Conservation (phyloP, 78 protist species). For the Dictyostelium discoideum region dicty_2.7 NC_007090.3:1800501-1801000, state of each 20-base stretch:
- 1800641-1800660: conserved; percentile 1
- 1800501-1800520: conserved; percentile 69
- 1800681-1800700: conserved; percentile 17
- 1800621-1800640: conserved; percentile 57
- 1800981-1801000: neutral
- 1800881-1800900: conserved; percentile 46
- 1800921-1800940: conserved; percentile 56
- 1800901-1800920: conserved; percentile 74
- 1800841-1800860: neutral
- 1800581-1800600: conserved; percentile 25
- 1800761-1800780: conserved; percentile 61
- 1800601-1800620: conserved; percentile 48
- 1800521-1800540: conserved; percentile 66
- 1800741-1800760: conserved; percentile 35
- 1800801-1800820: conserved; percentile 57
- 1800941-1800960: conserved; percentile 57
- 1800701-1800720: conserved; percentile 58
- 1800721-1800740: conserved; percentile 72
- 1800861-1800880: conserved; percentile 59
- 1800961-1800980: conserved; percentile 43
- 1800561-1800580: conserved; percentile 51
- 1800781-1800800: conserved; percentile 75
- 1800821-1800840: conserved; percentile 22
- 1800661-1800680: conserved; percentile 61
- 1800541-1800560: conserved; percentile 43